These are phyloP conservation scores for Heritiera littoralis DNA, from an alignment of 345 rosid species.

Conservation along the genomic window DNA sequence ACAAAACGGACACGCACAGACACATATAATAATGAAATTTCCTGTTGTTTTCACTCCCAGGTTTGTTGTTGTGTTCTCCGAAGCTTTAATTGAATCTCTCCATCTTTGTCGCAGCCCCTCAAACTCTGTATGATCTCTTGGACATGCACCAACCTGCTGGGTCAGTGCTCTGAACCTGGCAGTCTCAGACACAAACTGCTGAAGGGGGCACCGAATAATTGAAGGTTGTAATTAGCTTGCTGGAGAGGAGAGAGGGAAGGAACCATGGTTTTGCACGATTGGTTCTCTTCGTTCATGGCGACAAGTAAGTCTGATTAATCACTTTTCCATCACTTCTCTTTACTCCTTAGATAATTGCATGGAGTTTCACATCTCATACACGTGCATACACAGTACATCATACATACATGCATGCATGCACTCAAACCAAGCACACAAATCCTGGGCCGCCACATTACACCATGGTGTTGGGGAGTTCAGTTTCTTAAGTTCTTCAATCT, in stretches of 20 bases:
- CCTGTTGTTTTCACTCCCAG: background rate
- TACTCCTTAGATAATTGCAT: background rate
- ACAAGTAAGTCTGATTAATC: conserved; percentile 14
- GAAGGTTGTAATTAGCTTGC: background rate
- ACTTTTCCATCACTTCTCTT: background rate
- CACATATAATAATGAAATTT: too few relatives aligned
- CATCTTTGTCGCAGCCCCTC: background rate
- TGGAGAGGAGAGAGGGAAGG: background rate
- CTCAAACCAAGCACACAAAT: background rate
- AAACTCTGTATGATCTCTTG: background rate
- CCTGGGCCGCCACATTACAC: background rate
- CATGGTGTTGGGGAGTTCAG: background rate
- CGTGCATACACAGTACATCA: background rate
- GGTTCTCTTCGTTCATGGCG: conserved; percentile 8
- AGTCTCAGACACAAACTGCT: background rate
- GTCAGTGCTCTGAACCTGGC: too few relatives aligned
- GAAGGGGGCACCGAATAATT: background rate
- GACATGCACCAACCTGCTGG: background rate
- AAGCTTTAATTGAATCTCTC: background rate
- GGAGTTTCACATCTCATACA: background rate
- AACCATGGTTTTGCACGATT: conserved; percentile 18
- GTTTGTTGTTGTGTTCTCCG: background rate
- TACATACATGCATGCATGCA: background rate
- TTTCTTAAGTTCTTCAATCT: background rate
- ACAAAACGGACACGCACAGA: background rate